phyloP scores from a whole-genome alignment of 2,329 filamentous ascomycete species.

The Shiraia bambusicola region DNA sequence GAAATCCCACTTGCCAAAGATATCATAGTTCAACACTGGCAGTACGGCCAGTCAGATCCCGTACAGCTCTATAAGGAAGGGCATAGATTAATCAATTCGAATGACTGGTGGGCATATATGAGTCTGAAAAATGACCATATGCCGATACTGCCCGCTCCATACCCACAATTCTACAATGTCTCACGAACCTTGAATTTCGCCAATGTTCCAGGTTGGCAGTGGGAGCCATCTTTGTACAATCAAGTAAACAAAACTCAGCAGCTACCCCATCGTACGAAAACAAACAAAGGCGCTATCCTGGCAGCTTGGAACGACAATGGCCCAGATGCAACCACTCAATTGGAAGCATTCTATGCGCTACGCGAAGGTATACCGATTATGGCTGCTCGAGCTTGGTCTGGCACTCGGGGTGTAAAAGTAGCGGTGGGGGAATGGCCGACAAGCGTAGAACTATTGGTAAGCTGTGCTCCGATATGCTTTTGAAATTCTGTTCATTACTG shows the following conservation, averaged over 20 bases:
- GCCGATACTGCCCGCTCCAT: slow-evolving; percentile 50
- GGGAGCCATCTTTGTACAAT: slow-evolving; percentile 51
- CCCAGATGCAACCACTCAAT: slow-evolving; percentile 51
- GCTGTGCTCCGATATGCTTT: no score
- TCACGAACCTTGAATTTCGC: slow-evolving; percentile 51
- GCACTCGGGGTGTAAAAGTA: slow-evolving; percentile 40
- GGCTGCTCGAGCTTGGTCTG: slow-evolving; percentile 48
- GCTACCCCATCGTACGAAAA: slow-evolving; percentile 31
- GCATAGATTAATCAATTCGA: slow-evolving; percentile 50
- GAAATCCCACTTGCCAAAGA: slow-evolving; percentile 43
- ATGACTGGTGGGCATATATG: slow-evolving; percentile 59
- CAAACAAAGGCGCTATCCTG: slow-evolving; percentile 39
- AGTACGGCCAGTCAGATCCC: slow-evolving; percentile 52
- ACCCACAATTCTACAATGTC: slow-evolving; percentile 52
- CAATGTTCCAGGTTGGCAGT: slow-evolving; percentile 46
- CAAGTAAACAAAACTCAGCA: slow-evolving; percentile 47
- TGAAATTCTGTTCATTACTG: no score
- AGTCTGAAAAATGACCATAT: slow-evolving; percentile 56
- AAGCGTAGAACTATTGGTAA: slow-evolving; percentile 43
- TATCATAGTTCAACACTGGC: slow-evolving; percentile 52
- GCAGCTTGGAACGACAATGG: slow-evolving; percentile 55
- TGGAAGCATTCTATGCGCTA: slow-evolving; percentile 53
- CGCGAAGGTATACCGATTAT: slow-evolving; percentile 49
- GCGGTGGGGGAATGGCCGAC: slow-evolving; percentile 23
- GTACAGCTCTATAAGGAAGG: slow-evolving; percentile 41